phyloP scores from a whole-genome alignment of 441 rosid genomes.

The Biscutella laevigata region DNA sequence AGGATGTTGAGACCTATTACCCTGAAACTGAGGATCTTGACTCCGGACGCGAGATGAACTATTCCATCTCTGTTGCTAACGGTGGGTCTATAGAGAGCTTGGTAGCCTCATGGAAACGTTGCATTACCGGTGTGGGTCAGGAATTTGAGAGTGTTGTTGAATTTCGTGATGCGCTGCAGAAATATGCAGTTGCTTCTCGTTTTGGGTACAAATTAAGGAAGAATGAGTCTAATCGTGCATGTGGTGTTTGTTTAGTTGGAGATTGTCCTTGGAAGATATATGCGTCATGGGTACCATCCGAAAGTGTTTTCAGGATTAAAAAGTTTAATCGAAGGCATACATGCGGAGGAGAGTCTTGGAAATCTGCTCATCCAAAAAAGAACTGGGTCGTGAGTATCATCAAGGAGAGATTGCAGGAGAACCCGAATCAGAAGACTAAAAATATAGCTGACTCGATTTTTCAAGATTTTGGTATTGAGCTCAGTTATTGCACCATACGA shows the following conservation, averaged over 20 bases:
- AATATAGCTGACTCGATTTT: conserved; percentile 56
- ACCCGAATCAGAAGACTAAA: conserved; percentile 76
- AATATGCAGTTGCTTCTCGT: conserved; percentile 75
- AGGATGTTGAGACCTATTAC: conserved; percentile 16
- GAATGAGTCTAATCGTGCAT: conserved; percentile 76
- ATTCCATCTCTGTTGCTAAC: conserved; percentile 22
- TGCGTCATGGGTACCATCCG: conserved; percentile 83
- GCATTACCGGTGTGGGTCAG: conserved; percentile 82
- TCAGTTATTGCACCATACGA: conserved; percentile 71
- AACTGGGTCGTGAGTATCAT: conserved; percentile 76
- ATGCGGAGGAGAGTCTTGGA: conserved; percentile 80
- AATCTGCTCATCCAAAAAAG: conserved; percentile 67
- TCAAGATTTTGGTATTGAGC: conserved; percentile 68
- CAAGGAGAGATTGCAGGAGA: conserved; percentile 68
- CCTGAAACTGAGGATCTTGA: conserved; percentile 24
- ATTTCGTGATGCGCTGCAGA: conserved; percentile 81
- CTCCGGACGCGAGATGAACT: conserved; percentile 19
- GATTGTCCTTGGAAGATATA: conserved; percentile 78
- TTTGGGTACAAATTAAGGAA: conserved; percentile 69
- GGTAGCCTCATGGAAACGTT: conserved; percentile 68
- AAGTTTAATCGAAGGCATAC: conserved; percentile 57
- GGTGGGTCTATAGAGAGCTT: conserved; percentile 36
- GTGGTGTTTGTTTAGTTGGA: conserved; percentile 56
- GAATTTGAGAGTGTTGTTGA: conserved; percentile 66
- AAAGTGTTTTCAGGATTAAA: conserved; percentile 50